Evolutionary conservation across 2,329 filamentous ascomycete genomes (phyloP).

Genomic region (Mycocentrospora acerina): DNA sequence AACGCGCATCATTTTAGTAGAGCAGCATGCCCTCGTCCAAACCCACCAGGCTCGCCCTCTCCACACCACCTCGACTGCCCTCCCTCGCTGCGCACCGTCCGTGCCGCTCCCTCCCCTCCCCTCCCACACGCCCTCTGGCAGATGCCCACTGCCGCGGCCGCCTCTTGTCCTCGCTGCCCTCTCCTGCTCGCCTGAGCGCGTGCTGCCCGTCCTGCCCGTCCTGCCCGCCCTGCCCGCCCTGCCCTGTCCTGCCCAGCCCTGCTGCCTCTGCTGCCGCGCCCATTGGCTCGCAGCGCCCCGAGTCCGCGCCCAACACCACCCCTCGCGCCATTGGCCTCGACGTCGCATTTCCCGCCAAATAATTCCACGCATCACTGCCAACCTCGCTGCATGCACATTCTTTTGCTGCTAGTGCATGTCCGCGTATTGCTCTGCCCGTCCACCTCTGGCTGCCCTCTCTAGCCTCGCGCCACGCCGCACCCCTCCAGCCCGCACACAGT

Average conservation of each 20-base stretch:
- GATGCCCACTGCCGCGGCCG: conserved; percentile 9
- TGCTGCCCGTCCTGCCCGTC: not conserved
- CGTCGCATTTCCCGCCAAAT: conserved; percentile 18
- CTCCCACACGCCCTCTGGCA: conserved; percentile 7
- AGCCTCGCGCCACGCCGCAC: conserved; percentile 23
- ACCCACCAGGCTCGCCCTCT: conserved; percentile 12
- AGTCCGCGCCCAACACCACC: conserved; percentile 29
- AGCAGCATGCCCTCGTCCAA: conserved; percentile 10
- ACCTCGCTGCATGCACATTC: conserved; percentile 31
- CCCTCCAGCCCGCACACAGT: conserved; percentile 6
- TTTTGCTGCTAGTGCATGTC: conserved; percentile 29
- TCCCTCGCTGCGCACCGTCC: conserved; percentile 1
- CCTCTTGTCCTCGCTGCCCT: conserved; percentile 1
- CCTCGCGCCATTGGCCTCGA: conserved; percentile 31
- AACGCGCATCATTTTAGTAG: conserved; percentile 17
- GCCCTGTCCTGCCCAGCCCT: conserved; percentile 2
- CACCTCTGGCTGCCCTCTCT: conserved; percentile 15
- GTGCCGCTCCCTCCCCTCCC: conserved; percentile 13
- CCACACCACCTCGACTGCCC: conserved; percentile 6
- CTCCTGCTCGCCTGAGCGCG: not conserved
- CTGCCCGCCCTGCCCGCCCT: not conserved
- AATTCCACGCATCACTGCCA: conserved; percentile 16
- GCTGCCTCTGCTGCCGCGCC: conserved; percentile 16
- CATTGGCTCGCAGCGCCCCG: conserved; percentile 16
- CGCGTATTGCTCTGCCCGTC: conserved; percentile 11